A percentile compares a stretch with the other conserved stretches of the same genome.
These are phyloP conservation scores for Hysterium pulicare DNA, from an alignment of 2,329 filamentous ascomycete genomes.

Conservation along the genomic window DNA sequence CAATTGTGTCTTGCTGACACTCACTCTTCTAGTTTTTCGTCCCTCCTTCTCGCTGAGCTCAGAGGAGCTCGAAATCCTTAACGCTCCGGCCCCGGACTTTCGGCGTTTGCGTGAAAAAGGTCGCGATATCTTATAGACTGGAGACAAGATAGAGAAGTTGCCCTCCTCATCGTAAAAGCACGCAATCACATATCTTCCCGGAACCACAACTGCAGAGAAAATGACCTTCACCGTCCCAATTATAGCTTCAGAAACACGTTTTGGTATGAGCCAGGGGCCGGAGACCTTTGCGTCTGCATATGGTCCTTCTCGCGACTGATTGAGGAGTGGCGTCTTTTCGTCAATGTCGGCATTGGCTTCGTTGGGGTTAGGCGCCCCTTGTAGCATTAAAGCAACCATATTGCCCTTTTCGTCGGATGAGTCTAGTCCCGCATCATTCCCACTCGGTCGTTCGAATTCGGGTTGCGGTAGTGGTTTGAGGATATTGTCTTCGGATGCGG, in stretches of 20 bases:
- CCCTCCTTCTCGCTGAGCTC: constrained; percentile 27
- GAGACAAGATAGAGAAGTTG: constrained; percentile 72
- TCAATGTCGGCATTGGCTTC: constrained; percentile 38
- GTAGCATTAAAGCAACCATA: constrained; percentile 23
- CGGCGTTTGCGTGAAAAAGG: constrained; percentile 44
- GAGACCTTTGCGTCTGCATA: constrained; percentile 33
- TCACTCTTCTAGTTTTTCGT: constrained; percentile 28
- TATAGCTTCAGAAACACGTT: constrained; percentile 67
- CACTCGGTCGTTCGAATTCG: constrained; percentile 12
- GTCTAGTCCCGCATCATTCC: constrained; percentile 33
- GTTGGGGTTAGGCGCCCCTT: constrained; percentile 17
- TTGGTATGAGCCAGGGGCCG: constrained; percentile 55
- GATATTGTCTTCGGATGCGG: constrained; percentile 51
- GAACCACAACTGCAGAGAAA: constrained; percentile 72
- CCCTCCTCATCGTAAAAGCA: constrained; percentile 80
- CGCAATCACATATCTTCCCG: constrained; percentile 76
- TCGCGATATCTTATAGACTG: constrained; percentile 60
- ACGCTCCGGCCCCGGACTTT: constrained; percentile 30
- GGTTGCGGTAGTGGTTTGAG: constrained; percentile 25
- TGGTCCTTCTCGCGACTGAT: constrained; percentile 20
- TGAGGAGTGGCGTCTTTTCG: constrained; percentile 70
- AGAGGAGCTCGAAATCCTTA: constrained; percentile 22
- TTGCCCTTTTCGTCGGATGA: constrained; percentile 27
- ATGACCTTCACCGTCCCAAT: constrained; percentile 75
- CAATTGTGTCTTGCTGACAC: constrained; percentile 18